Conservation (phyloP, 2,329 filamentous ascomycete genomes). For the Colletotrichum filicis region DNA sequence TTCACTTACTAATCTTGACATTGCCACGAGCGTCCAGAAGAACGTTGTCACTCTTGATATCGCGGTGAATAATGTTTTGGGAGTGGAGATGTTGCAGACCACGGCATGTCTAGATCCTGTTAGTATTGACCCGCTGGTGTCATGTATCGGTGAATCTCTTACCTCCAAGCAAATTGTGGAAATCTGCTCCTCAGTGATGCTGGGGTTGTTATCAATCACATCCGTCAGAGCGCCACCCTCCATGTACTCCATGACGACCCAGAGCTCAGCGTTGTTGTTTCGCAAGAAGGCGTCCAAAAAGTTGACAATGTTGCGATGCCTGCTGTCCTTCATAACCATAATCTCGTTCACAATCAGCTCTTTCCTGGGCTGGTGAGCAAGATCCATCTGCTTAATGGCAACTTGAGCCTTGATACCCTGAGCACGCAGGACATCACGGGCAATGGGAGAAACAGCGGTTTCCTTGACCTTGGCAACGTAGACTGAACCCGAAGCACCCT, state of each 20-base stretch:
- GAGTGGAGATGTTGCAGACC: constrained; percentile 93
- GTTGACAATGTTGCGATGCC: constrained; percentile 98
- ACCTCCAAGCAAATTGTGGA: constrained; percentile 97
- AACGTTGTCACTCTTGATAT: constrained; percentile 99
- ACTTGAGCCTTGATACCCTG: constrained; percentile 89
- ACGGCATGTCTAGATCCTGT: constrained; percentile 81
- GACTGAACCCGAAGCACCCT: constrained; percentile 96
- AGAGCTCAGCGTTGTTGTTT: constrained; percentile 94
- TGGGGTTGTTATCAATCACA: constrained; percentile 97
- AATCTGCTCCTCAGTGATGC: constrained; percentile 96
- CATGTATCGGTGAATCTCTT: constrained; percentile 45
- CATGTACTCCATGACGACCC: constrained; percentile 99
- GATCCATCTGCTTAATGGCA: constrained; percentile 99
- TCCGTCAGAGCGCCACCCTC: constrained; percentile 97
- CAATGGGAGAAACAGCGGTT: constrained; percentile 81
- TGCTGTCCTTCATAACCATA: constrained; percentile 99
- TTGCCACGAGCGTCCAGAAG: constrained; percentile 93
- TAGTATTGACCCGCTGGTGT: constrained; percentile 28
- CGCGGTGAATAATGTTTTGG: constrained; percentile 97
- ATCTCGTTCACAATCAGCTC: constrained; percentile 99
- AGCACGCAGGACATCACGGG: constrained; percentile 80
- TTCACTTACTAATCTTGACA: constrained; percentile 91
- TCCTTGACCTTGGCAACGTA: constrained; percentile 98
- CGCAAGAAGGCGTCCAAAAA: constrained; percentile 97
- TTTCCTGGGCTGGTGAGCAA: constrained; percentile 95